Evolutionary conservation across 176 grass and related monocot species (phyloP).

Genomic region (Oryza australiensis): DNA sequence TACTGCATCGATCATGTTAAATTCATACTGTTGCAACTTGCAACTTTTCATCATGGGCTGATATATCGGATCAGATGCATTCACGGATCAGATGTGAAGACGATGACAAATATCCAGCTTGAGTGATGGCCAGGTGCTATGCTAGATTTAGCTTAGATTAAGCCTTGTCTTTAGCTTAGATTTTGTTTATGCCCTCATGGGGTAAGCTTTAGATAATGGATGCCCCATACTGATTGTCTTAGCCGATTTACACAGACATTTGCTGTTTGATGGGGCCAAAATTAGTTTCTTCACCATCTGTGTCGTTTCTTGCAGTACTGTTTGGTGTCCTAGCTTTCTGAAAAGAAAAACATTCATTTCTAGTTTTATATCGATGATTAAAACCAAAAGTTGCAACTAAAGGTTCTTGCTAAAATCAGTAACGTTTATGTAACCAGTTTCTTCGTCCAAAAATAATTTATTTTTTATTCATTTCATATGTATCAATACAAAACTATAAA

Average conservation of each 20-base stretch:
- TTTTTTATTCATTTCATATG: too few species aligned
- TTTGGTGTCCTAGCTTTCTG: not conserved
- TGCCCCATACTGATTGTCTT: not conserved
- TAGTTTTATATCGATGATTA: not conserved
- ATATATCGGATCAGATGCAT: not conserved
- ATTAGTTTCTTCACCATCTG: not conserved
- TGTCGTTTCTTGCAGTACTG: not conserved
- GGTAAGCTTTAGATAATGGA: not conserved
- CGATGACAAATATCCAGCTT: not conserved
- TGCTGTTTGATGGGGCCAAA: not conserved
- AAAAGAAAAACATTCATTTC: not conserved
- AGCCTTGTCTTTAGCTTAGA: not conserved
- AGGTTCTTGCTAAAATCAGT: not conserved
- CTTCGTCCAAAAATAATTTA: too few species aligned
- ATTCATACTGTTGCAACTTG: not conserved
- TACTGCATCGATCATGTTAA: not conserved
- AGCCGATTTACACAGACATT: not conserved
- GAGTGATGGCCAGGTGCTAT: not conserved
- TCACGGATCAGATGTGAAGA: not conserved
- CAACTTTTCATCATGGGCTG: not conserved
- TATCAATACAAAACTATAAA: too few species aligned
- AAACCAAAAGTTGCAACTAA: not conserved
- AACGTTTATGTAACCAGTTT: not conserved
- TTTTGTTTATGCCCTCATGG: not conserved
- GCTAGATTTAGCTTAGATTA: not conserved